Evolutionary conservation across 2,329 filamentous ascomycete species (phyloP).

Genomic region (Shiraia sp.): DNA sequence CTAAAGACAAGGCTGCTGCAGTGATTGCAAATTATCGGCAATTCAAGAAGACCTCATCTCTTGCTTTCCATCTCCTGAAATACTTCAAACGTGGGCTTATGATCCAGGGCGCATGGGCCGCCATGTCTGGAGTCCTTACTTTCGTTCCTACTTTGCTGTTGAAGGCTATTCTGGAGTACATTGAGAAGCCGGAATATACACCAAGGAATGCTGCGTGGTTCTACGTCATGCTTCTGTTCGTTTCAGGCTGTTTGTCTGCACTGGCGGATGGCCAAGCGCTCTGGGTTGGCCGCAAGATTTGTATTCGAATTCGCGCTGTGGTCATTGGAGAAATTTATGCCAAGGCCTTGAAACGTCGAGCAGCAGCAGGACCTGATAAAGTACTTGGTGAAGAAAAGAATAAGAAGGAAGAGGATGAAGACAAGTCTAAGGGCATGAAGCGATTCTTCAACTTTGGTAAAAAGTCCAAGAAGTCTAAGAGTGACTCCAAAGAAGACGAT

Average conservation of each 20-base stretch:
- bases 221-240: constrained; percentile 86
- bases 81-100: constrained; percentile 81
- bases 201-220: constrained; percentile 92
- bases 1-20: constrained; percentile 82
- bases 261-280: constrained; percentile 83
- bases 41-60: constrained; percentile 75
- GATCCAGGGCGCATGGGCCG: constrained; percentile 78
- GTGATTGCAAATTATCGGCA: constrained; percentile 84
- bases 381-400: constrained; percentile 65
- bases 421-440: constrained; percentile 47
- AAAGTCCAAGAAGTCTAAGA: constrained; percentile 54
- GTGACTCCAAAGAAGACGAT: constrained; percentile 45
- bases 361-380: constrained; percentile 74
- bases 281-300: constrained; percentile 93
- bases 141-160: constrained; percentile 91
- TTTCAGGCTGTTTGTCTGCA: constrained; percentile 80
- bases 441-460: constrained; percentile 61
- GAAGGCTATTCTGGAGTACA: constrained; percentile 88
- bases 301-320: constrained; percentile 88
- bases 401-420: constrained; percentile 40
- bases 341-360: constrained; percentile 90
- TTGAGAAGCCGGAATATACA: constrained; percentile 77
- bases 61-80: constrained; percentile 79
- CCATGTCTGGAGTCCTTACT: constrained; percentile 78
- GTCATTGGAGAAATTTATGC: constrained; percentile 97